Evolutionary conservation across 768 basidiomycete species (phyloP), one percentile per base, ranked within the genome.

Genomic region (Boletus speciosus): DNA sequence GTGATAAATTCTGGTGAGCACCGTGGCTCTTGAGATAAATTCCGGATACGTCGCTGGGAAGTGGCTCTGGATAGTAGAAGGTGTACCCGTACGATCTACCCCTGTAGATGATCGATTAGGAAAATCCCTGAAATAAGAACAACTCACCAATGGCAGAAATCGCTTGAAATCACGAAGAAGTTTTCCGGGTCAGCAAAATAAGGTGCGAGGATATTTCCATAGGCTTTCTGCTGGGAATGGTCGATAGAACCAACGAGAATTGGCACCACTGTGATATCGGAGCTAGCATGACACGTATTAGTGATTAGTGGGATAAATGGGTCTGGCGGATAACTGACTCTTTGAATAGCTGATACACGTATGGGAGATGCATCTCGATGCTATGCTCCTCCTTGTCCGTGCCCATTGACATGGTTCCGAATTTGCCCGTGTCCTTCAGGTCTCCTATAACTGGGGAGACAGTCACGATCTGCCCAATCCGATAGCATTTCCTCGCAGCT

Each of bases 341-440:
- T 70, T 90, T 78, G 56, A 96, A 97, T 11, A 87, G 73, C 69
- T 92, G 92, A 47, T 89, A 81, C 39, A 97, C 75, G 68, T 92
- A 95, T 6, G 96, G 94, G 16, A 98, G 79, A 64, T 98, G 95
- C 92, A 99, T 95, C 74, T 99, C 97, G 51, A 99, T 83, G 66
- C 92, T 95, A 68, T 99, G 97, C 64, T 99, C 97, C 29, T 87
- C 91, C 71, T 94, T 93, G 66, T 99, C 97, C 2, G 83, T 84
- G 2, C 73, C 62, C 3, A 78, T 60, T 16, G 73, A 73, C 82
- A 99, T 85, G 10, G 77, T 73, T 36, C 80, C 77, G 61, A 98
- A 98, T 50, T 83, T 72, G 4, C 55, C 58, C 1, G 55, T 60
- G 46, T 14, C 38, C 47, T 57, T 60, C 34, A 62, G 47, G 45